Percentiles rank a stretch among this genome's conserved stretches.
Evolutionary conservation across 1,284 basidiomycete genomes (phyloP).

Genomic region (Cutaneotrichosporon spelunceum): DNA sequence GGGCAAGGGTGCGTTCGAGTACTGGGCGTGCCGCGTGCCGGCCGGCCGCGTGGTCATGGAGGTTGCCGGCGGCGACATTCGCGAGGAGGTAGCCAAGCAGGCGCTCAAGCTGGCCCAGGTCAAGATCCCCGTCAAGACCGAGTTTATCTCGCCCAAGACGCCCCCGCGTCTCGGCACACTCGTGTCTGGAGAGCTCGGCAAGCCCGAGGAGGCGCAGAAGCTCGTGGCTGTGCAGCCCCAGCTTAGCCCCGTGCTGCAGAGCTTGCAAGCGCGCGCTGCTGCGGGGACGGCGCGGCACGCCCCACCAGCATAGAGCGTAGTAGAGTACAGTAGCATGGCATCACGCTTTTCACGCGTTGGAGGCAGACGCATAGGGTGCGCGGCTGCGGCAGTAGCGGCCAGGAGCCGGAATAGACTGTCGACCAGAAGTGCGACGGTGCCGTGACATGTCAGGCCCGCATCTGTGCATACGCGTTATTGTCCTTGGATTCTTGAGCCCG

Average conservation of each 20-base stretch:
- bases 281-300: not conserved
- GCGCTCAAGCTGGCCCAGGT: slow-evolving; percentile 84
- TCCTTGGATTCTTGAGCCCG: too few species aligned
- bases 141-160: slow-evolving; percentile 72
- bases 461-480: too few species aligned
- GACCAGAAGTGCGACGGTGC: too few species aligned
- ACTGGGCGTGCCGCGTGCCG: slow-evolving; percentile 91
- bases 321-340: slow-evolving; percentile 8
- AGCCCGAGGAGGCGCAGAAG: slow-evolving; percentile 32
- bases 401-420: too few species aligned
- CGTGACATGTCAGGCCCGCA: too few species aligned
- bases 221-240: slow-evolving; percentile 1
- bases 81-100: slow-evolving; percentile 88
- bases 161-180: slow-evolving; percentile 71
- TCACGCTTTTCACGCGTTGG: slow-evolving; percentile 1
- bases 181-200: slow-evolving; percentile 29
- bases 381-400: too few species aligned
- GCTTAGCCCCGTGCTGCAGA: slow-evolving; percentile 12
- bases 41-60: slow-evolving; percentile 94
- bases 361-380: not conserved
- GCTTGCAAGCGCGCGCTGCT: slow-evolving; percentile 1
- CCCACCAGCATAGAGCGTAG: not conserved
- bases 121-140: slow-evolving; percentile 83
- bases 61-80: slow-evolving; percentile 83
- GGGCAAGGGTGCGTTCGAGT: slow-evolving; percentile 96